phyloP scores from a whole-genome alignment of 176 grass and related monocot genomes.

The Hsuehochloa calcarea region DNA sequence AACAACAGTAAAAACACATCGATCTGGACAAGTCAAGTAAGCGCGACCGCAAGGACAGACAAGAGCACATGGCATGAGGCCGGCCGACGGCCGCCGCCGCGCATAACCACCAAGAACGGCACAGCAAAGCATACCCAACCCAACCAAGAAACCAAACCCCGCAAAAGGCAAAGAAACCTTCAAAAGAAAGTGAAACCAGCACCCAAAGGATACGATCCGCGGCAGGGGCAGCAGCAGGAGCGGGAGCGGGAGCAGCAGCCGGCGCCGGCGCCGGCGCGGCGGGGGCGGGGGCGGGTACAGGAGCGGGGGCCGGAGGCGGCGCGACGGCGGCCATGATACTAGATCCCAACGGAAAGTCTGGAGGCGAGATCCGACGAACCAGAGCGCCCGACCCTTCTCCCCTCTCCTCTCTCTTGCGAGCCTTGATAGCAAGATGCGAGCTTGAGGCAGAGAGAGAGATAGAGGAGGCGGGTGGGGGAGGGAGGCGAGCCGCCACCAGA shows the following conservation, averaged over 20 bases:
- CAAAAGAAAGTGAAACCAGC: background rate
- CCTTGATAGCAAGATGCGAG: conserved; percentile 18
- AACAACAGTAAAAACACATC: conserved; percentile 30
- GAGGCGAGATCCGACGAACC: conserved; percentile 44
- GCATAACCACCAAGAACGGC: conserved; percentile 25
- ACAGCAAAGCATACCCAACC: background rate
- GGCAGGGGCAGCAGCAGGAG: conserved; percentile 27
- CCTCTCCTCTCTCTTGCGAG: conserved; percentile 6
- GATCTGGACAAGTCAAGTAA: conserved; percentile 31
- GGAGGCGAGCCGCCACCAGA: conserved; percentile 59
- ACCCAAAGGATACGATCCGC: conserved; percentile 89
- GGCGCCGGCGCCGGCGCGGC: conserved; percentile 2
- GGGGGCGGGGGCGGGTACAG: background rate
- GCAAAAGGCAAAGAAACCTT: conserved; percentile 13
- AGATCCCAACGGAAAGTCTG: conserved; percentile 33
- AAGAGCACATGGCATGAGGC: background rate
- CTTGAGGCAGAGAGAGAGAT: conserved; percentile 11
- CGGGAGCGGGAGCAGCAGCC: background rate
- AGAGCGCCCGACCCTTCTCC: conserved; percentile 36
- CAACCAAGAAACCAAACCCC: background rate
- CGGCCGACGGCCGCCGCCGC: conserved; percentile 1
- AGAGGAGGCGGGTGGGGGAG: conserved; percentile 1
- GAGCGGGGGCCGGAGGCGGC: conserved; percentile 36
- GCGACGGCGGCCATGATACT: conserved; percentile 60
- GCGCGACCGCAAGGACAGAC: conserved; percentile 7